phyloP scores from a whole-genome alignment of 163 green algal genomes.

The Volvox carteri region DNA sequence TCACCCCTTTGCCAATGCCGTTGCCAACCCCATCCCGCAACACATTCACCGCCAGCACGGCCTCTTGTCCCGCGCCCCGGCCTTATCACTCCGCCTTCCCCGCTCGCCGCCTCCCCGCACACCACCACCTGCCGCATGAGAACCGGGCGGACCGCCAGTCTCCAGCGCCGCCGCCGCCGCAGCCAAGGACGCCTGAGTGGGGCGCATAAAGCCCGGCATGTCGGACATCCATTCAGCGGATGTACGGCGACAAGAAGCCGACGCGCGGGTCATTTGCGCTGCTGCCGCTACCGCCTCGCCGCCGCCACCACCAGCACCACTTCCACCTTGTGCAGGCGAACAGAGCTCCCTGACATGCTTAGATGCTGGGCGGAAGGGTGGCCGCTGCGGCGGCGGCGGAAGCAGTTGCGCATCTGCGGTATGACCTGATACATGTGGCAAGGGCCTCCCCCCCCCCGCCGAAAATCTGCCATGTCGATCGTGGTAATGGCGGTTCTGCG shows the following conservation, averaged over 20 bases:
- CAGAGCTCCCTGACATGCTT: not conserved
- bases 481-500: too few species aligned
- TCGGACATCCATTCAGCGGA: not conserved
- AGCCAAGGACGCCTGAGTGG: slow-evolving; percentile 2
- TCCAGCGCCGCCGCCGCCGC: not conserved
- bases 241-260: not conserved
- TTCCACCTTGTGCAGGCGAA: too few species aligned
- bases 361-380: not conserved
- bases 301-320: not conserved
- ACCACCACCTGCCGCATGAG: too few species aligned
- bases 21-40: too few species aligned
- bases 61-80: not conserved
- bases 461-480: too few species aligned
- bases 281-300: not conserved
- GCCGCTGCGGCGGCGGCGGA: not conserved
- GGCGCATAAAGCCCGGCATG: slow-evolving; percentile 24
- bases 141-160: too few species aligned
- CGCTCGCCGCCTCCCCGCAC: not conserved
- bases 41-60: not conserved
- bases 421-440: too few species aligned
- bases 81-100: not conserved
- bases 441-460: too few species aligned
- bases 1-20: too few species aligned
- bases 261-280: not conserved
- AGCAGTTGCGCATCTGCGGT: too few species aligned